Base-by-base conservation (phyloP, 768 basidiomycete species). In the Lyophyllum semitale region DNA sequence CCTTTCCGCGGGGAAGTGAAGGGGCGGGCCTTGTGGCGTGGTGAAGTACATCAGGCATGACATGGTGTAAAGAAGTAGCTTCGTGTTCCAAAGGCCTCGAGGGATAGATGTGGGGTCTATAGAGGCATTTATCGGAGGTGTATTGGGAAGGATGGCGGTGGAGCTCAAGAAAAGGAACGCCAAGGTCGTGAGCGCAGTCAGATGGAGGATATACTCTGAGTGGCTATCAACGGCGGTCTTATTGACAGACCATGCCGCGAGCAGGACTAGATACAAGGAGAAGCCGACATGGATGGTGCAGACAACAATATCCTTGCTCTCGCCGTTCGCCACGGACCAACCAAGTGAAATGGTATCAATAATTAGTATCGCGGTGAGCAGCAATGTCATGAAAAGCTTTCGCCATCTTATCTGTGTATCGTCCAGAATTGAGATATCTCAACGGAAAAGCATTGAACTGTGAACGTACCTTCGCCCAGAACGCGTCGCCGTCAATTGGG, bases 1-100 rank as follows among this genome's bases (percentile, higher is more conserved):
- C 12, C 72, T 71, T 53, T 85, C 80, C n/a, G 85, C 75, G 1
- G 90, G 88, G 63, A 84, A 91, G 64, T 92, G 83, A 4, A 95
- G 73, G 8, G 77, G 72, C 0, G 95, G 95, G 0, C 93, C 93
- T 33, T 80, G 75, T 2, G 88, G 89, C 1, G 85, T 87, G 18
- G 87, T 75, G 37, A 75, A 69, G 8, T 69, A 68, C 8, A 73
- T 46, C 32, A 73, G 53, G 53, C 73, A 73, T 1, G 78, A 71
- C 17, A 81, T 32, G 26, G 70, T 65, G 60, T 87, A 88, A 18
- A 88, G 64, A 4, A 61, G 73, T 15, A 88, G 63, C 8, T 78
- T 71, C 3, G 77, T 67, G 50, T 84, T 83, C 84, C 85, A 88
- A 5, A 87, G 63, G 58, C 67, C 59, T 57, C 62, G 45, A 30